Evolutionary conservation across 2,329 filamentous ascomycete genomes (phyloP).

Genomic region (Aspergillus arachidicola): DNA sequence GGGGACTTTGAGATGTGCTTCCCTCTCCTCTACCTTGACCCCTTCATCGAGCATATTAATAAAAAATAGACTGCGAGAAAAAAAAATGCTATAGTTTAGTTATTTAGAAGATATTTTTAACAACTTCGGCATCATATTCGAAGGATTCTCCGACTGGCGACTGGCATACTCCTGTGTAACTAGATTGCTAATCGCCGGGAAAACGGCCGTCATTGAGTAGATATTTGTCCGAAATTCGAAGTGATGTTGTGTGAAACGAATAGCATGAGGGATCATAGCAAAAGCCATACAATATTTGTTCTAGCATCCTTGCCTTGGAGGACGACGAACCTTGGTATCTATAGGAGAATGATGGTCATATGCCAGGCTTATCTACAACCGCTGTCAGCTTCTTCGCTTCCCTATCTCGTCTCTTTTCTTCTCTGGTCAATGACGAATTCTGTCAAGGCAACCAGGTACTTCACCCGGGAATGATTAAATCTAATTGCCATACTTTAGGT

Average conservation of each 20-base stretch:
- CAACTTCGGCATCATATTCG: background rate
- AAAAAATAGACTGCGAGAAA: background rate
- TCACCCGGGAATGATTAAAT: background rate
- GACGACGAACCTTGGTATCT: background rate
- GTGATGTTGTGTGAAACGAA: background rate
- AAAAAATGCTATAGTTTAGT: background rate
- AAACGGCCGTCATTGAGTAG: too few relatives aligned
- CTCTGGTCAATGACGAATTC: background rate
- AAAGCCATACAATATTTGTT: background rate
- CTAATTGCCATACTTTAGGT: background rate
- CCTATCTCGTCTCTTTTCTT: background rate
- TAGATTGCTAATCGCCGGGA: background rate
- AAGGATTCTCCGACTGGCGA: background rate
- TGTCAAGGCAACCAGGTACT: background rate
- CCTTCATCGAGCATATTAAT: background rate
- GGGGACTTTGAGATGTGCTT: background rate
- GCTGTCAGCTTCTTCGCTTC: background rate
- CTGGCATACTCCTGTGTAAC: background rate
- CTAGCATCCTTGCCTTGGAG: background rate
- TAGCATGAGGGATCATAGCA: background rate
- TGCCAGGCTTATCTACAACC: background rate
- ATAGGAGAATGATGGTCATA: background rate
- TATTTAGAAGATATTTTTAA: background rate
- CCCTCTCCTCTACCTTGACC: background rate
- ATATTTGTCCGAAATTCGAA: background rate